Evolutionary conservation across 1,139 yeast genomes (phyloP).

Genomic region (Magnusiomyces sp.): DNA sequence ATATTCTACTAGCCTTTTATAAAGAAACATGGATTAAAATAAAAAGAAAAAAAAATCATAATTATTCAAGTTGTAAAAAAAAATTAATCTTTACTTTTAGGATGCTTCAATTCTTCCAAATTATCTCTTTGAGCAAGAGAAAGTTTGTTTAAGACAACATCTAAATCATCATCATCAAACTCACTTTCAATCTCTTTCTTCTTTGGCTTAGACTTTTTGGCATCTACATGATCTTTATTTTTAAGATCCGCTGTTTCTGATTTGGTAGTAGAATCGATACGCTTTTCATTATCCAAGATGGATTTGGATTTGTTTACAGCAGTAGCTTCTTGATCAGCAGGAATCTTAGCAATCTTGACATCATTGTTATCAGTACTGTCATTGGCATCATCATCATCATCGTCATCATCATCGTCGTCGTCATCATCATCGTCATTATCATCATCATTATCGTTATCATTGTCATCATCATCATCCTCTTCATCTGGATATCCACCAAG

Average conservation of each 20-base stretch:
- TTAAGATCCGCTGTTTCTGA: slow-evolving; percentile 16
- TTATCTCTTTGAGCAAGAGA: slow-evolving; percentile 17
- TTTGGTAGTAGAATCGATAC: not conserved
- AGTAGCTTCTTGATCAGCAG: slow-evolving; percentile 17
- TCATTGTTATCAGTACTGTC: slow-evolving; percentile 28
- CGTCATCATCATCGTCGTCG: slow-evolving; percentile 32
- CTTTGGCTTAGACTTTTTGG: not conserved
- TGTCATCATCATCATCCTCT: slow-evolving; percentile 68
- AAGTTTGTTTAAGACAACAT: slow-evolving; percentile 15
- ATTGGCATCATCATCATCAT: slow-evolving; percentile 35
- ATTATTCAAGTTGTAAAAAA: not conserved
- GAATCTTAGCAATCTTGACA: slow-evolving; percentile 40
- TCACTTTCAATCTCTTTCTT: slow-evolving; percentile 10
- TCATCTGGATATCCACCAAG: slow-evolving; percentile 89
- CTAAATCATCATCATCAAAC: slow-evolving; percentile 16
- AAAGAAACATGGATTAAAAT: not conserved
- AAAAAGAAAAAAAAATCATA: not conserved
- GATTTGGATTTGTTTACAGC: not conserved
- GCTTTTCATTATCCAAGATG: not conserved
- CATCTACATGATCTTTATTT: not conserved
- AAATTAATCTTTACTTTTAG: not conserved
- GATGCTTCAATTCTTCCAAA: slow-evolving; percentile 3
- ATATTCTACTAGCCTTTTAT: not conserved
- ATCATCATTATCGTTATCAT: slow-evolving; percentile 46
- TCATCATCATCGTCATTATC: slow-evolving; percentile 40